Conservation (phyloP, 148 eudicot species). For the Pharnaceum exiguum region DNA sequence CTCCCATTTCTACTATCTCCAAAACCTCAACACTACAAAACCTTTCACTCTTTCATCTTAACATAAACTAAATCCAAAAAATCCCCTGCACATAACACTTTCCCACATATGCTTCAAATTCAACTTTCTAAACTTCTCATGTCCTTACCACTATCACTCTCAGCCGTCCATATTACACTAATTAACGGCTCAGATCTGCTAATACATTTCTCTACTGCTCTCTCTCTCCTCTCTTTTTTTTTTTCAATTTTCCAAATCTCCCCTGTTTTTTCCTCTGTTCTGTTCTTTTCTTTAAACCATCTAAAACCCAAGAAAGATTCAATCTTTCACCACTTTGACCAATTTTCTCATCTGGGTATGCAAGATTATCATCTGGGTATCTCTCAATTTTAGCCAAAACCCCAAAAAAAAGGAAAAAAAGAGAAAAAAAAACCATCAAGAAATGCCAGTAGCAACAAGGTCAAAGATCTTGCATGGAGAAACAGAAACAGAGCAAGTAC, state of each 20-base stretch:
- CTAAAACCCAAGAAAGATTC: constrained; percentile 8
- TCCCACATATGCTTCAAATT: neutral
- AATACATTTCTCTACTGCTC: constrained; percentile 11
- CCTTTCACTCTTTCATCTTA: too few species aligned
- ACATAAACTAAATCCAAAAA: too few species aligned
- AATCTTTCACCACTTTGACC: constrained; percentile 8
- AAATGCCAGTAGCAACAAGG: constrained; percentile 89
- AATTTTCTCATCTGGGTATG: constrained; percentile 27
- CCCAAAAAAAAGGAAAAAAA: neutral
- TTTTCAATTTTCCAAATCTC: constrained; percentile 9
- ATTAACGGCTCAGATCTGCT: constrained; percentile 34
- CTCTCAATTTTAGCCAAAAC: constrained; percentile 22
- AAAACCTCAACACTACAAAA: neutral
- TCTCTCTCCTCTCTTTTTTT: neutral
- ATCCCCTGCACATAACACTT: neutral
- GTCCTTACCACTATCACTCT: constrained; percentile 11
- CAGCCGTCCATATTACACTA: constrained; percentile 30
- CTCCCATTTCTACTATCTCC: neutral
- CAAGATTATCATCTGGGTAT: constrained; percentile 33
- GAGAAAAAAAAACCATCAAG: neutral
- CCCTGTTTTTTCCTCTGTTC: constrained; percentile 1
- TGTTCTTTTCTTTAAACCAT: neutral
- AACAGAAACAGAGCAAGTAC: constrained; percentile 19
- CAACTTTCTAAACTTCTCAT: constrained; percentile 1
- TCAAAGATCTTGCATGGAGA: constrained; percentile 43